Evolutionary conservation across 352 stramenopile genomes (phyloP), one percentile per base, ranked within the genome.

Genomic region (Globisporangium alternatum): DNA sequence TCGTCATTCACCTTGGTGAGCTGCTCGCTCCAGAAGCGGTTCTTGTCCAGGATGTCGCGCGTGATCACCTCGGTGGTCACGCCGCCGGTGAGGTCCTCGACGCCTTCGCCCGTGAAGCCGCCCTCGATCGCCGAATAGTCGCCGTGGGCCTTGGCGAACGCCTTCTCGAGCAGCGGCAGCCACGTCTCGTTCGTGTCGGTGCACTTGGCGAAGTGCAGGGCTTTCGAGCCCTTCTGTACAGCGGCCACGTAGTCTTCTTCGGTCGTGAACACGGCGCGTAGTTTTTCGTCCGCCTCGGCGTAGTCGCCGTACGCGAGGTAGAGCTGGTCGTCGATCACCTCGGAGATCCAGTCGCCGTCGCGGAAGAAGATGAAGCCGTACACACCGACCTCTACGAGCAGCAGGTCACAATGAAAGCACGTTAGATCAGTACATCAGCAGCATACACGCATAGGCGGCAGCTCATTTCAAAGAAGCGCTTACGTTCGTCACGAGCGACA

Each of bases 111-210:
- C 12, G 74, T 82, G 53, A 78, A 71, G 5, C 86, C 88, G 49
- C 78, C 80, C 43, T 88, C 74, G 45, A 96, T 77, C 10, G 70
- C 62, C 9, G 69, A 64, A 75, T 96, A 97, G 65, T 78, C 80
- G 28, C 89, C 87, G 58, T 84, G 83, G 44, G 77, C 80, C 61
- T 96, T 96, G 12, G 89, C 83, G 62, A 90, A 95, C 28, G 87
- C 87, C 65, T 97, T 97, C 68, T 97, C 89, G 13, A 97, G 55
- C n/a, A 96, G 68, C 49, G 83, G 76, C 15, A 89, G 77, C 89
- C 89, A 97, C 44, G 92, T 76, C 68, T 95, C 86, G 60, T 87
- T 78, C 31, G 76, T 82, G 51, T 75, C 75, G 35, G 62, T 69
- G 39, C 70, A 82, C 33, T 76, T 75, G 37, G 71, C 69, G 47